Percentiles rank a stretch among this genome's conserved stretches.
phyloP scores from a whole-genome alignment of 805 yeast species.

The Myxozyma nipponensis region DNA sequence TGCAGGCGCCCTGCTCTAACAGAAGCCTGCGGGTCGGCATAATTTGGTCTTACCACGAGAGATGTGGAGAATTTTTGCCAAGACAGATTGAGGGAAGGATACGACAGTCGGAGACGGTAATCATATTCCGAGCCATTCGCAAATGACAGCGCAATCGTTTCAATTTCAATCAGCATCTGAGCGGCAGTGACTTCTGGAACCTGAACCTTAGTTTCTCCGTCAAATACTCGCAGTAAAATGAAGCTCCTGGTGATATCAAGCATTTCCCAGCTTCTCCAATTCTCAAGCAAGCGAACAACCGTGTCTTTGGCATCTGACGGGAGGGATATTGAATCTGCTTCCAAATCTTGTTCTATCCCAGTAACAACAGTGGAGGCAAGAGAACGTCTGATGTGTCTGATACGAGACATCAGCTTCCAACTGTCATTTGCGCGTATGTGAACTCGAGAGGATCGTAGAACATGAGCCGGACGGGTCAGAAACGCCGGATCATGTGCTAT shows the following conservation, averaged over 20 bases:
- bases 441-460: slow-evolving; percentile 62
- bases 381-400: slow-evolving; percentile 65
- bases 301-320: slow-evolving; percentile 52
- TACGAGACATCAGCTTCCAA: slow-evolving; percentile 79
- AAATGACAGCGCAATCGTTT: slow-evolving; percentile 34
- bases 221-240: slow-evolving; percentile 52
- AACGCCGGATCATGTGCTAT: slow-evolving; percentile 85
- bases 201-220: slow-evolving; percentile 27
- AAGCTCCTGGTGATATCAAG: slow-evolving; percentile 55
- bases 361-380: slow-evolving; percentile 48
- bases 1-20: neutral
- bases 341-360: slow-evolving; percentile 40
- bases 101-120: slow-evolving; percentile 36
- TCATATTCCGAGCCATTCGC: slow-evolving; percentile 36
- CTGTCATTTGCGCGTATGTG: slow-evolving; percentile 79
- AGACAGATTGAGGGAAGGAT: slow-evolving; percentile 30
- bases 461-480: slow-evolving; percentile 81
- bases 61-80: neutral
- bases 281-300: slow-evolving; percentile 57
- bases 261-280: slow-evolving; percentile 94
- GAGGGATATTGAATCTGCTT: slow-evolving; percentile 2
- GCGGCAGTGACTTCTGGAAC: slow-evolving; percentile 7
- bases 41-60: neutral
- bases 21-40: neutral
- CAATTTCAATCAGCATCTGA: slow-evolving; percentile 35